phyloP scores from a whole-genome alignment of 192 early-diverging fungal species.

The Entomortierella beljakovae region DNA sequence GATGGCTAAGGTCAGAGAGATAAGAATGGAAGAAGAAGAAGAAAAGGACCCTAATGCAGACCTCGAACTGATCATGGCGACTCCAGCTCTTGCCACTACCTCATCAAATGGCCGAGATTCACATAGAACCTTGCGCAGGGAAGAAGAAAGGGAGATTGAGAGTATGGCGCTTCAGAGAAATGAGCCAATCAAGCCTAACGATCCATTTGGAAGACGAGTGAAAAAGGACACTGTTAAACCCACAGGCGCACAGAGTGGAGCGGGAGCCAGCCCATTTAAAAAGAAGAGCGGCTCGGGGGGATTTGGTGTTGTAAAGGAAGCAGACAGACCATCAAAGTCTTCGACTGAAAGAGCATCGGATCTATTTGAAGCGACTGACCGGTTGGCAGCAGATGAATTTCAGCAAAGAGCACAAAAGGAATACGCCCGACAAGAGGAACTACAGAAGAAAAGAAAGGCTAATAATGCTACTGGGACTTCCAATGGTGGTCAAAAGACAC shows the following conservation, averaged over 20 bases:
- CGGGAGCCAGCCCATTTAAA: constrained; percentile 33
- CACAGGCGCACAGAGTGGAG: not conserved
- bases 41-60: constrained; percentile 30
- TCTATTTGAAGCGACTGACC: constrained; percentile 43
- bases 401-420: constrained; percentile 23
- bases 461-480: constrained; percentile 1
- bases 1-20: constrained; percentile 60
- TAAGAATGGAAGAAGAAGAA: constrained; percentile 35
- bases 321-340: constrained; percentile 1
- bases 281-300: constrained; percentile 22
- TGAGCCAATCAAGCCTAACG: constrained; percentile 20
- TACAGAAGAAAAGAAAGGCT: constrained; percentile 36
- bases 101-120: not conserved
- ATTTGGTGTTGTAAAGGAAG: constrained; percentile 38
- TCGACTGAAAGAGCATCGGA: constrained; percentile 39
- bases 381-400: constrained; percentile 39
- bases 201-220: constrained; percentile 49
- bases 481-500: constrained; percentile 27
- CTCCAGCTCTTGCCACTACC: constrained; percentile 14
- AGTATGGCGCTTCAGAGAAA: constrained; percentile 22
- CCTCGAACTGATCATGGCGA: constrained; percentile 34
- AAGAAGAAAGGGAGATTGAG: constrained; percentile 34
- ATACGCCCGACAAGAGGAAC: constrained; percentile 21
- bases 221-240: constrained; percentile 21
- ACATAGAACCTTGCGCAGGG: constrained; percentile 11